These are phyloP conservation scores for Eimeria sp. DNA, from an alignment of 169 alveolate genomes.

Conservation along the genomic window DNA sequence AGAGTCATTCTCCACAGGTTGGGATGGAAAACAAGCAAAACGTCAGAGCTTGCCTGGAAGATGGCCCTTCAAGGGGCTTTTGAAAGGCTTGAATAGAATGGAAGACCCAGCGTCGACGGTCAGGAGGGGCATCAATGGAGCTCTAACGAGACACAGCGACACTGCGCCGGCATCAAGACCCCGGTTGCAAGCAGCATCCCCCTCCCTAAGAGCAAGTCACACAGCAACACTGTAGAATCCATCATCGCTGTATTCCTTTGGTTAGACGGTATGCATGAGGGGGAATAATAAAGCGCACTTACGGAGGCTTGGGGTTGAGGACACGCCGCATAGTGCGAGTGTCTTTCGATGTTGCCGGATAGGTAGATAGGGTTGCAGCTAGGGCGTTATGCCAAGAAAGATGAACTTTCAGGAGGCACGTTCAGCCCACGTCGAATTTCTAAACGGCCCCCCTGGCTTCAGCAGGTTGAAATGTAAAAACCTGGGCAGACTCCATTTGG, in stretches of 20 bases:
- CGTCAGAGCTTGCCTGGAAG: slow-evolving; percentile 86
- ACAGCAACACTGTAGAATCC: not conserved
- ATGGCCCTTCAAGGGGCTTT: slow-evolving; percentile 90
- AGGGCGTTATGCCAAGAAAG: not conserved
- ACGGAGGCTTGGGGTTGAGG: slow-evolving; percentile 49
- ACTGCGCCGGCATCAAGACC: not conserved
- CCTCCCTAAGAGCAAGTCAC: not conserved
- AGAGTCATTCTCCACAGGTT: not conserved
- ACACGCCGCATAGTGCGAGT: slow-evolving; percentile 36
- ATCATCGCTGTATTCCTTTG: too few species aligned
- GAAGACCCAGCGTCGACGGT: slow-evolving; percentile 89
- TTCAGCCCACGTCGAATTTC: not conserved
- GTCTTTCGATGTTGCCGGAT: not conserved
- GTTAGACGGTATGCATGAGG: not conserved
- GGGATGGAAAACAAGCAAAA: not conserved
- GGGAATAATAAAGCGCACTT: not conserved
- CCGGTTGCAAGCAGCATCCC: slow-evolving; percentile 18
- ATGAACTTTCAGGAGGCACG: too few species aligned
- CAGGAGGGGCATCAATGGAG: slow-evolving; percentile 89
- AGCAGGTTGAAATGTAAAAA: slow-evolving; percentile 18
- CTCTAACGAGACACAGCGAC: slow-evolving; percentile 88
- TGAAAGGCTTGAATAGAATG: slow-evolving; percentile 88
- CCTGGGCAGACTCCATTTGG: slow-evolving; percentile 11
- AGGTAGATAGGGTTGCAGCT: not conserved
- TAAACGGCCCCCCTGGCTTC: slow-evolving; percentile 31